Evolutionary conservation across 805 yeast genomes (phyloP).

Genomic region (Teunomyces tritomae): DNA sequence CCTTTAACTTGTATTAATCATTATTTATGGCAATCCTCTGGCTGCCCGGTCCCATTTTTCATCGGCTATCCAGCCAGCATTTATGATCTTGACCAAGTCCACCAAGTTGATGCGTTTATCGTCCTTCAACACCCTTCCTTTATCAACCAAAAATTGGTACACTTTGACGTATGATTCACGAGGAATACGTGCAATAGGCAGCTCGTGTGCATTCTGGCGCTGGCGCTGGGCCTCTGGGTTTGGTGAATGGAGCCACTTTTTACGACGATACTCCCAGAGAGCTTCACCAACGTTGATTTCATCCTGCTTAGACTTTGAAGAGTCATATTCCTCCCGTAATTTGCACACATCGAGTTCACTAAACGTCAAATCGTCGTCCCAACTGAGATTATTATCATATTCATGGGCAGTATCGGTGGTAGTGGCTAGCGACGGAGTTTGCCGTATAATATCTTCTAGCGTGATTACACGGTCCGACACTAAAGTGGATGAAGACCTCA

Average conservation of each 20-base stretch:
- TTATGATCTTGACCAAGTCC: constrained; percentile 68
- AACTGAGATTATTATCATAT: constrained; percentile 10
- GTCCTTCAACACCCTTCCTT: constrained; percentile 61
- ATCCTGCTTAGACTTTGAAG: constrained; percentile 13
- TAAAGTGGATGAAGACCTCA: constrained; percentile 11
- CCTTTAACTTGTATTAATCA: neutral
- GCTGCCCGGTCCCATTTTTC: constrained; percentile 68
- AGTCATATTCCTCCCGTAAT: constrained; percentile 31
- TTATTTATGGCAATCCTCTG: constrained; percentile 28
- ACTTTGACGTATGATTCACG: constrained; percentile 56
- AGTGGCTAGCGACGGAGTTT: constrained; percentile 9
- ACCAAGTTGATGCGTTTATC: constrained; percentile 63
- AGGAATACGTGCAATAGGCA: constrained; percentile 36
- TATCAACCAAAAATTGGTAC: constrained; percentile 67
- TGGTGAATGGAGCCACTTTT: constrained; percentile 57
- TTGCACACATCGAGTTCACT: constrained; percentile 25
- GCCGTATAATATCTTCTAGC: constrained; percentile 24
- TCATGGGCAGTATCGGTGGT: constrained; percentile 12
- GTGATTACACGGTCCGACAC: constrained; percentile 11
- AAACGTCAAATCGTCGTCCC: constrained; percentile 14
- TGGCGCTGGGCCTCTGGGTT: constrained; percentile 18
- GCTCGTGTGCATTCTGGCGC: constrained; percentile 9
- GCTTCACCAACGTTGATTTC: constrained; percentile 44
- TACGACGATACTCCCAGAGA: constrained; percentile 69
- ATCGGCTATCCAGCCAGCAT: constrained; percentile 81